A percentile compares a stretch with the other conserved stretches of the same genome.
Conservation (phyloP, 73 alveolate genomes). For the Paramecium bursaria region DNA sequence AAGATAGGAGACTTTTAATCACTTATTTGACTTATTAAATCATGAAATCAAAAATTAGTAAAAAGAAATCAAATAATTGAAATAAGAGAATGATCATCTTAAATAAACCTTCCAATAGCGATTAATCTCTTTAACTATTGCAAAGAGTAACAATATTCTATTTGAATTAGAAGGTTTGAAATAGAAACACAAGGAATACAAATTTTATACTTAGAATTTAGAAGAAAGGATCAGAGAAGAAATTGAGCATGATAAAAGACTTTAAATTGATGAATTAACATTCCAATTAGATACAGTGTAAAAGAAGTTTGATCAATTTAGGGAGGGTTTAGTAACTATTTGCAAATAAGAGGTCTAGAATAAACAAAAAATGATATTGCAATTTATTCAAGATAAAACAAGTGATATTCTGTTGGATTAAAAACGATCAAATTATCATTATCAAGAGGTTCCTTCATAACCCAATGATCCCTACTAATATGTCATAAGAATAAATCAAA, state of each 20-base stretch:
- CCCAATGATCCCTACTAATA: constrained; percentile 36
- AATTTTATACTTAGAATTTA: constrained; percentile 9
- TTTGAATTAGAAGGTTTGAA: constrained; percentile 24
- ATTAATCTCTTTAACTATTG: background rate
- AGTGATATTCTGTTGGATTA: constrained; percentile 22
- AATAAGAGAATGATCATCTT: background rate
- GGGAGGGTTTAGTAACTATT: background rate
- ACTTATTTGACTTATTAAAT: background rate
- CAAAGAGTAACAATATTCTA: constrained; percentile 27
- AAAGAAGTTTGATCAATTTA: constrained; percentile 6
- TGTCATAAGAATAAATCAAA: background rate
- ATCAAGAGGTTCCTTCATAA: background rate
- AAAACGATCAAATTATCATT: background rate
- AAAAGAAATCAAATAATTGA: background rate
- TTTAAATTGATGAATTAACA: constrained; percentile 26
- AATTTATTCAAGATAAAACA: background rate
- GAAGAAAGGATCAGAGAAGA: constrained; percentile 26
- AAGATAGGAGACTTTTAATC: constrained; percentile 27
- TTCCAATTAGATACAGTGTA: constrained; percentile 31
- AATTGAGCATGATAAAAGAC: constrained; percentile 9
- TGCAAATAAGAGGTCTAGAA: constrained; percentile 25
- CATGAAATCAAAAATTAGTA: background rate
- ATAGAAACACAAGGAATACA: background rate
- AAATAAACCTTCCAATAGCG: background rate
- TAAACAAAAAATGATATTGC: background rate